Percentiles rank a stretch among this genome's conserved stretches.
Conservation (phyloP, 106 monocot species). For the Allium fistulosum region DNA sequence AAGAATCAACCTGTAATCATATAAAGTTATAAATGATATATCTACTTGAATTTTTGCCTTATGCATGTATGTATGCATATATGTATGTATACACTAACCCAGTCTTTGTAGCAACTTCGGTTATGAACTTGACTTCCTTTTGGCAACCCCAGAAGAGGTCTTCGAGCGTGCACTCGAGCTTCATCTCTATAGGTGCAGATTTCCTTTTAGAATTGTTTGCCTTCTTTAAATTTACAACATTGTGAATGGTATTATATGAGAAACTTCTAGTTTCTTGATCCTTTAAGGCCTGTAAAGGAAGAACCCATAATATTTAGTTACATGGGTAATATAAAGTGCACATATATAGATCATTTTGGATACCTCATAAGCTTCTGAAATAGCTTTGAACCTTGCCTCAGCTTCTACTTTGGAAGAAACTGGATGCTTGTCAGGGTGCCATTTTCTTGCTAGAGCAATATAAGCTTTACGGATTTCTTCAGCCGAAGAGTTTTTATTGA, state of each 20-base stretch:
- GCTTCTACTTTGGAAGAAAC: conserved; percentile 41
- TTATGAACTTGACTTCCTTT: conserved; percentile 38
- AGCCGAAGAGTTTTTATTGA: conserved; percentile 27
- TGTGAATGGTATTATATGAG: not conserved
- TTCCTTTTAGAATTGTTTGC: conserved; percentile 10
- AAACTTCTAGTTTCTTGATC: not conserved
- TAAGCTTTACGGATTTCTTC: conserved; percentile 48
- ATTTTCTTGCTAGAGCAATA: conserved; percentile 38
- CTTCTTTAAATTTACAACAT: not conserved
- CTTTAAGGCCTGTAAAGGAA: not conserved
- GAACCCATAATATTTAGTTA: not conserved
- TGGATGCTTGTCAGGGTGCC: conserved; percentile 73
- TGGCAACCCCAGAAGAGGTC: conserved; percentile 60
- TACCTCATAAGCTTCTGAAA: conserved; percentile 58
- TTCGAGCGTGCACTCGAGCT: conserved; percentile 82
- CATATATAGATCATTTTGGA: not conserved
- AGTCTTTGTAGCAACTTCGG: conserved; percentile 33
- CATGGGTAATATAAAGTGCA: not conserved
- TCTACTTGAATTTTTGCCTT: no score
- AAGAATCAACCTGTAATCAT: conserved; percentile 20
- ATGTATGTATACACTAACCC: conserved; percentile 14
- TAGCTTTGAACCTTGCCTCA: conserved; percentile 48
- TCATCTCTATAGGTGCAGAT: conserved; percentile 44
- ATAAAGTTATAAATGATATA: no score
- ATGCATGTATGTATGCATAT: no score